Conservation (phyloP, 2,329 filamentous ascomycete genomes). For the Tolypocladium endophyticum region DNA sequence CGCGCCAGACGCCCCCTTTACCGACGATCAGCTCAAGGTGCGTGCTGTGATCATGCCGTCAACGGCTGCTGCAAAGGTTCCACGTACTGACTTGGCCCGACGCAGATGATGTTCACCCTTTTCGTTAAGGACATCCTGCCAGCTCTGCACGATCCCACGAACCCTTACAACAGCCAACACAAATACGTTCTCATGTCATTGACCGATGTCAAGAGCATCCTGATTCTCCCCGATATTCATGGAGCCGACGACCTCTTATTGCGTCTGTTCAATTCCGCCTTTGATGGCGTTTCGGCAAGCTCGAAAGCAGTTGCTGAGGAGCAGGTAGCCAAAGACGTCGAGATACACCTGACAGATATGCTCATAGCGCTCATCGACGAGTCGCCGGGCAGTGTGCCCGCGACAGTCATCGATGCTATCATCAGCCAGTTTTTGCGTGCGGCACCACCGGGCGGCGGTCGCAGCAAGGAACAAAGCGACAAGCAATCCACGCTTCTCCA, state of each 20-base stretch:
- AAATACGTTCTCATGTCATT: conserved; percentile 83
- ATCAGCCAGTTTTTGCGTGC: conserved; percentile 92
- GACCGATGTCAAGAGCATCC: conserved; percentile 86
- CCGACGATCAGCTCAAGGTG: conserved; percentile 81
- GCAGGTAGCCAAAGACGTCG: conserved; percentile 82
- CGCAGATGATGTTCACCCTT: conserved; percentile 82
- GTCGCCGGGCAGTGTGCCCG: conserved; percentile 57
- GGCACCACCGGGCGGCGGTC: conserved; percentile 56
- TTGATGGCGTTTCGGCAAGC: conserved; percentile 79
- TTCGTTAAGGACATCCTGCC: conserved; percentile 78
- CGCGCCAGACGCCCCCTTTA: conserved; percentile 92
- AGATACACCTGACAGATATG: conserved; percentile 82
- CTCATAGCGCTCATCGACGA: conserved; percentile 83
- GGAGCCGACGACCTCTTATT: conserved; percentile 70
- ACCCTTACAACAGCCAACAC: conserved; percentile 89
- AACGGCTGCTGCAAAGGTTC: neutral
- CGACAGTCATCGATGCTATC: conserved; percentile 80
- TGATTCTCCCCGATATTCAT: conserved; percentile 81
- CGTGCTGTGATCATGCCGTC: conserved; percentile 15
- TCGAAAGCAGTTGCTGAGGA: conserved; percentile 67
- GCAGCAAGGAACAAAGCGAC: conserved; percentile 54
- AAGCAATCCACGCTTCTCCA: conserved; percentile 76
- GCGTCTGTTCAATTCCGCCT: conserved; percentile 76
- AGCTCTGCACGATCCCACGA: conserved; percentile 72
- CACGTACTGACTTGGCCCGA: conserved; percentile 3